A percentile compares a stretch with the other conserved stretches of the same genome.
phyloP scores from a whole-genome alignment of 805 yeast species.

The Spathaspora girioi region DNA sequence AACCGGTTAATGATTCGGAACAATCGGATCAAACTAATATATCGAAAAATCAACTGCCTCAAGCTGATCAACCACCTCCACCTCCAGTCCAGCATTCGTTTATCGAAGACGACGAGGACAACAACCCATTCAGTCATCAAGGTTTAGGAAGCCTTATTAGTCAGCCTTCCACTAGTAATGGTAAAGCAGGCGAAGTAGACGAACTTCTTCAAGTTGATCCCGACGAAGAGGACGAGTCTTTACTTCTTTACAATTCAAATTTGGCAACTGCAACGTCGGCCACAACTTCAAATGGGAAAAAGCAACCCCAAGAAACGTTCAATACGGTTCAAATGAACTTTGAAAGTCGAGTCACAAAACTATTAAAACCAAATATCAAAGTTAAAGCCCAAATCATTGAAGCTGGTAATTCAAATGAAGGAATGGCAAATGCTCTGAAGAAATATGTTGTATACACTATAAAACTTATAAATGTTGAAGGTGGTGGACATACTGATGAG shows the following conservation, averaged over 20 bases:
- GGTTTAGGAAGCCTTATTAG: conserved; percentile 21
- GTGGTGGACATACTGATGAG: conserved; percentile 34
- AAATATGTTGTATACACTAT: conserved; percentile 81
- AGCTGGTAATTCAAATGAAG: conserved; percentile 84
- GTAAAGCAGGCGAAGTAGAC: neutral
- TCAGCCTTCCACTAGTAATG: conserved; percentile 5
- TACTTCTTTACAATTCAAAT: conserved; percentile 23
- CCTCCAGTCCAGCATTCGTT: neutral
- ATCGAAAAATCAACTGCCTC: neutral
- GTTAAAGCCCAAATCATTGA: conserved; percentile 53
- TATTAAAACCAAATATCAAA: conserved; percentile 26
- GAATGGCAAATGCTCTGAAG: conserved; percentile 55
- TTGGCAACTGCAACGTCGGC: conserved; percentile 1
- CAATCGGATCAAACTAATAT: neutral
- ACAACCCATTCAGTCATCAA: conserved; percentile 25
- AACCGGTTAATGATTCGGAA: neutral
- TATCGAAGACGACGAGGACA: conserved; percentile 29
- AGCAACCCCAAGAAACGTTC: conserved; percentile 11
- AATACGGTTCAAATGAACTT: conserved; percentile 28
- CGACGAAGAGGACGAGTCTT: conserved; percentile 24
- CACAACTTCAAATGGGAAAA: neutral
- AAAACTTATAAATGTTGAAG: conserved; percentile 44
- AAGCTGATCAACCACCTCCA: neutral
- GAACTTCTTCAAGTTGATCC: conserved; percentile 8
- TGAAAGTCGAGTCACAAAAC: conserved; percentile 33